These are phyloP conservation scores for Candida krabiensis DNA, from an alignment of 805 yeast species.

Conservation along the genomic window DNA sequence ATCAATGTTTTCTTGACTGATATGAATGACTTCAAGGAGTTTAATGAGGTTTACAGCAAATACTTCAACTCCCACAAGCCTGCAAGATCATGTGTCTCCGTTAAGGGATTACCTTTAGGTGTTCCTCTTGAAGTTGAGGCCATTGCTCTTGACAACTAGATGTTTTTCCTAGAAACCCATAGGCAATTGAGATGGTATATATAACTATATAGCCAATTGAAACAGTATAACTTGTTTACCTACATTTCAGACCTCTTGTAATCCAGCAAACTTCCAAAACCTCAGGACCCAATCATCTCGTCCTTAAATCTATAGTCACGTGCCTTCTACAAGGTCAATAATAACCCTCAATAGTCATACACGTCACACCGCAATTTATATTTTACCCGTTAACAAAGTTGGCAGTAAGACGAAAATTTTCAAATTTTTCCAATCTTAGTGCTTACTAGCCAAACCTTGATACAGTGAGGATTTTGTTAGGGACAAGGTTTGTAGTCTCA, in stretches of 20 bases:
- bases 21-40: constrained; percentile 79
- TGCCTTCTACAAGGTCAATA: neutral
- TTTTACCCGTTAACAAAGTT: constrained; percentile 1
- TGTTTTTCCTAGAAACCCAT: no score
- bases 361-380: neutral
- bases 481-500: no score
- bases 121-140: constrained; percentile 82
- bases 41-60: constrained; percentile 81
- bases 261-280: no score
- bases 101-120: constrained; percentile 84
- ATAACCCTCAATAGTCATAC: neutral
- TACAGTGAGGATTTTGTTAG: neutral
- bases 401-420: constrained; percentile 11
- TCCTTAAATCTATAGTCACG: constrained; percentile 2
- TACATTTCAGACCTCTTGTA: no score
- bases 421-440: constrained; percentile 8
- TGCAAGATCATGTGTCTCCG: constrained; percentile 98
- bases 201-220: no score
- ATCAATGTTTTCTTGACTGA: constrained; percentile 89
- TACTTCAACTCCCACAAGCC: constrained; percentile 81
- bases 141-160: constrained; percentile 69
- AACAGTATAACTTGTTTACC: no score
- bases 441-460: neutral
- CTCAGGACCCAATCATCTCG: no score
- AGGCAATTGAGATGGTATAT: no score